Conservation (phyloP, 176 grass and related monocot species). For the Musa schizocarpa region DNA sequence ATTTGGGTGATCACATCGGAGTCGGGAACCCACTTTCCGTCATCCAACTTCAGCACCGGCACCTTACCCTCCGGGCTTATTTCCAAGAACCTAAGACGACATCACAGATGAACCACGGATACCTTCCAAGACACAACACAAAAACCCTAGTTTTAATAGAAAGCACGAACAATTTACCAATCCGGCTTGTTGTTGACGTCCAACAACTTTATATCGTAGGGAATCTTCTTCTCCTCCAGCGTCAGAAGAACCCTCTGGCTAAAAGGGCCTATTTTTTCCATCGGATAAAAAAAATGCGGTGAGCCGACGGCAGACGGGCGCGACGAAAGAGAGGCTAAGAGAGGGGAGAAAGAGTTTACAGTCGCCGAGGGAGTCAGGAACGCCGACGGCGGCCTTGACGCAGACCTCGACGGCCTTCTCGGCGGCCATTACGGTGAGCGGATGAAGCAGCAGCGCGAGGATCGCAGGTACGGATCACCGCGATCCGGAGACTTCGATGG, state of each 20-base stretch:
- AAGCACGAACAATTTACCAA: slow-evolving; percentile 26
- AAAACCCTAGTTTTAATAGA: background rate
- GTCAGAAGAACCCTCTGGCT: slow-evolving; percentile 68
- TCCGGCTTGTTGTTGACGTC: slow-evolving; percentile 76
- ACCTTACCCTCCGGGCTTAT: slow-evolving; percentile 28
- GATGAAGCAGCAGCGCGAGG: too few species aligned
- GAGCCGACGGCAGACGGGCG: background rate
- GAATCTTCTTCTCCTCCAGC: slow-evolving; percentile 80
- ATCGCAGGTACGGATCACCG: background rate
- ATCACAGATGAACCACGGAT: background rate
- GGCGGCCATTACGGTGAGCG: background rate
- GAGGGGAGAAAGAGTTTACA: slow-evolving; percentile 28
- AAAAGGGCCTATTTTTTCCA: slow-evolving; percentile 48
- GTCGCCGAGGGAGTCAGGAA: slow-evolving; percentile 55
- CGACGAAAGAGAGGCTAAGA: background rate
- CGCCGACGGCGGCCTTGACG: slow-evolving; percentile 58
- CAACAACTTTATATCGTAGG: slow-evolving; percentile 65
- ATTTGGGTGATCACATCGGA: slow-evolving; percentile 23
- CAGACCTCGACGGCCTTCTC: slow-evolving; percentile 37
- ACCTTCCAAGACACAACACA: too few species aligned
- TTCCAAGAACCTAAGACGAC: slow-evolving; percentile 18
- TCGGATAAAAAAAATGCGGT: background rate
- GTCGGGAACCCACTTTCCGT: slow-evolving; percentile 18
- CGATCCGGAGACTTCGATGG: background rate
- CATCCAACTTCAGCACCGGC: slow-evolving; percentile 13